phyloP scores from a whole-genome alignment of 2,329 filamentous ascomycete species.

The Nannizzia gypsea region DNA sequence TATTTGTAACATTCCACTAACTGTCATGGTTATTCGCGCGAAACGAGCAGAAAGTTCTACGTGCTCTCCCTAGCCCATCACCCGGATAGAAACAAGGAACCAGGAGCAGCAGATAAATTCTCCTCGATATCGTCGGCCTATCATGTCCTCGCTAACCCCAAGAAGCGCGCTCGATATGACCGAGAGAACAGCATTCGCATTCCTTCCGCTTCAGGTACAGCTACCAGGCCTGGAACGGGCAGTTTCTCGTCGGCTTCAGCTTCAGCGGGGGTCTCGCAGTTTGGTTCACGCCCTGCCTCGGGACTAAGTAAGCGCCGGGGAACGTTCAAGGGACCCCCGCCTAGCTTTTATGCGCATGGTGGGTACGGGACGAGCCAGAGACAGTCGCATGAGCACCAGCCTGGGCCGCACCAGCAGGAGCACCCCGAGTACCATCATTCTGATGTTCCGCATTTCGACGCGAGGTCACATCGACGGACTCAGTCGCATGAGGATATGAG shows the following conservation, averaged over 20 bases:
- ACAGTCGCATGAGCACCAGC: constrained; percentile 14
- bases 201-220: constrained; percentile 18
- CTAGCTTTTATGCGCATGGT: constrained; percentile 73
- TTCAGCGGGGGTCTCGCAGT: constrained; percentile 38
- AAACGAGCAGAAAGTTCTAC: constrained; percentile 56
- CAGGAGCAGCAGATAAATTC: constrained; percentile 61
- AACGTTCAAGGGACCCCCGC: constrained; percentile 73
- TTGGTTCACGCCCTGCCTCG: constrained; percentile 57
- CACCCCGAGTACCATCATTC: constrained; percentile 11
- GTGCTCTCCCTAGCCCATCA: constrained; percentile 81
- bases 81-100: constrained; percentile 78
- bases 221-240: constrained; percentile 20
- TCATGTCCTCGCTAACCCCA: constrained; percentile 56
- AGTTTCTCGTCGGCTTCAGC: constrained; percentile 20
- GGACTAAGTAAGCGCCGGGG: constrained; percentile 67
- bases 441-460: constrained; percentile 68
- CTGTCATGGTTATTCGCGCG: neutral
- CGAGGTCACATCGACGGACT: constrained; percentile 57
- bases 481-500: constrained; percentile 53
- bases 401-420: constrained; percentile 43
- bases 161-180: constrained; percentile 73
- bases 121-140: constrained; percentile 77
- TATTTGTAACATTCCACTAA: constrained; percentile 2
- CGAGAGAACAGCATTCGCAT: constrained; percentile 37
- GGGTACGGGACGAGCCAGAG: constrained; percentile 50